phyloP scores from a whole-genome alignment of 768 basidiomycete species.

The Megacollybia marginata region DNA sequence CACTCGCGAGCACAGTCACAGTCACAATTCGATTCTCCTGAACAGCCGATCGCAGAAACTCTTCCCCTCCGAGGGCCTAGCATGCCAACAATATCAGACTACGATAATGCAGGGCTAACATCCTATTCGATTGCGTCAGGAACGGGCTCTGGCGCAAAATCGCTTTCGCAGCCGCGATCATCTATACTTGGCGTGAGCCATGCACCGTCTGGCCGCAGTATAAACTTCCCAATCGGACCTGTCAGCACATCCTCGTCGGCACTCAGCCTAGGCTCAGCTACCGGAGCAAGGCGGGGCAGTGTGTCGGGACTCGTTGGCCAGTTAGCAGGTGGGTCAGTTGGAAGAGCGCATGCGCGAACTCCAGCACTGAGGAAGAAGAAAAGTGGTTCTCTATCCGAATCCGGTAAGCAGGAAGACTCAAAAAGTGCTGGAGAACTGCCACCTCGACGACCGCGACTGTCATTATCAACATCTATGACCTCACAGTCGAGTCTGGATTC shows the following conservation, averaged over 20 bases:
- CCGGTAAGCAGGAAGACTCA: background rate
- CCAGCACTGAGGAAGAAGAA: slow-evolving; percentile 14
- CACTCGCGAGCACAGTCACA: slow-evolving; percentile 10
- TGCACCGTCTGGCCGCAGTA: slow-evolving; percentile 1
- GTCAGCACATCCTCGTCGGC: slow-evolving; percentile 16
- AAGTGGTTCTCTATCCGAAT: background rate
- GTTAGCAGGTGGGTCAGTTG: slow-evolving; percentile 7
- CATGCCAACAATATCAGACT: slow-evolving; percentile 11
- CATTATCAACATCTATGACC: slow-evolving; percentile 1
- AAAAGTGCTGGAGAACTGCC: background rate
- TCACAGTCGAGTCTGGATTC: background rate
- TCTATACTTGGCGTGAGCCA: background rate
- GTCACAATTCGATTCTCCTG: slow-evolving; percentile 3
- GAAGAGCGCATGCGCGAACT: slow-evolving; percentile 13
- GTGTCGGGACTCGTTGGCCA: slow-evolving; percentile 9
- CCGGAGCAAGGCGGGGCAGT: slow-evolving; percentile 11
- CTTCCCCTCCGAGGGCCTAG: slow-evolving; percentile 12
- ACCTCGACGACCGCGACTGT: slow-evolving; percentile 1
- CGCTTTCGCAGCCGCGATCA: slow-evolving; percentile 1
- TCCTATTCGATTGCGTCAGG: background rate
- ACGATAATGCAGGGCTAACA: background rate
- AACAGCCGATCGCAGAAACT: background rate
- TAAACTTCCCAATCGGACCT: slow-evolving; percentile 14
- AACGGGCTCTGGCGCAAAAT: background rate
- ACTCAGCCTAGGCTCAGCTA: background rate